These are phyloP conservation scores for Magnaporthiopsis poae DNA, from an alignment of 2,329 filamentous ascomycete species.

Conservation along the genomic window DNA sequence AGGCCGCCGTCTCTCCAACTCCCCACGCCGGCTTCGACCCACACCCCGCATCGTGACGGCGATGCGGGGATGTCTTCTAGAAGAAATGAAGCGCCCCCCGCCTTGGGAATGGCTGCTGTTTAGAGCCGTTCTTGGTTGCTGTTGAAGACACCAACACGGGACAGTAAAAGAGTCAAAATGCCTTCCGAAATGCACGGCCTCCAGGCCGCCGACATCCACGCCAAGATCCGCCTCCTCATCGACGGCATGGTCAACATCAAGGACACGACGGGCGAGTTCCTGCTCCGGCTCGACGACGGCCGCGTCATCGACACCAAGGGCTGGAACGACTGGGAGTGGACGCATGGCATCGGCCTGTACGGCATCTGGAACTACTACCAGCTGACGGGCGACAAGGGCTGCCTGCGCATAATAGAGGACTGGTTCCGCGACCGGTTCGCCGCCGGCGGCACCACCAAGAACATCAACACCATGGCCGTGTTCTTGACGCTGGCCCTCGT, in stretches of 20 bases:
- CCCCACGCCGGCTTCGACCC: no score
- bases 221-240: slow-evolving; percentile 56
- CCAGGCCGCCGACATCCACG: slow-evolving; percentile 37
- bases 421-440: slow-evolving; percentile 64
- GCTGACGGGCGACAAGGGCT: slow-evolving; percentile 51
- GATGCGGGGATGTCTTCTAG: neutral
- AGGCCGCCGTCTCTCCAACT: neutral
- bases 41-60: neutral
- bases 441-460: slow-evolving; percentile 67
- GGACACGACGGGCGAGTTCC: slow-evolving; percentile 64
- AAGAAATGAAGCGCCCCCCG: neutral
- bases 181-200: slow-evolving; percentile 34
- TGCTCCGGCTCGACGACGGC: slow-evolving; percentile 61
- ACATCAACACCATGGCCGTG: slow-evolving; percentile 76
- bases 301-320: slow-evolving; percentile 75
- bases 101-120: neutral
- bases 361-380: slow-evolving; percentile 76
- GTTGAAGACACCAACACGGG: neutral
- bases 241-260: slow-evolving; percentile 68
- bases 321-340: slow-evolving; percentile 79
- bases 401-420: slow-evolving; percentile 56
- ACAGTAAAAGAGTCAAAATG: slow-evolving; percentile 20
- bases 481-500: slow-evolving; percentile 67
- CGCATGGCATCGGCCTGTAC: slow-evolving; percentile 69
- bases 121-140: neutral